phyloP scores from a whole-genome alignment of 352 stramenopile species.

The Elongisporangium anandrum region DNA sequence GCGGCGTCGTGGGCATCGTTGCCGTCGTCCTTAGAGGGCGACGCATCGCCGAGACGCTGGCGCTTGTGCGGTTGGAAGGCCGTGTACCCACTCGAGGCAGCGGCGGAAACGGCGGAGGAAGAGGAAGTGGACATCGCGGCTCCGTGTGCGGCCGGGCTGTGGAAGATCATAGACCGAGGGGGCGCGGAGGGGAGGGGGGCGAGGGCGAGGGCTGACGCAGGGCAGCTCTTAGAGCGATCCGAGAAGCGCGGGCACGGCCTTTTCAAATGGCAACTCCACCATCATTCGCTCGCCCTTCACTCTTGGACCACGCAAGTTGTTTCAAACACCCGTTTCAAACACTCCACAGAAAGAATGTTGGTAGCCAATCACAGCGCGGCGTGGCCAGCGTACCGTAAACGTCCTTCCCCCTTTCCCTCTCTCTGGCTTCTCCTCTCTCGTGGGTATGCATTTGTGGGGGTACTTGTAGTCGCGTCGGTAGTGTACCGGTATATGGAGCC shows the following conservation, averaged over 20 bases:
- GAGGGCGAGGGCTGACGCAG: background rate
- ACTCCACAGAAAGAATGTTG: constrained; percentile 4
- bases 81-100: constrained; percentile 10
- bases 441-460: background rate
- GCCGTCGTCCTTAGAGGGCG: constrained; percentile 8
- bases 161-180: background rate
- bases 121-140: background rate
- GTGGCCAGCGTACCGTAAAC: background rate
- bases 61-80: constrained; percentile 45
- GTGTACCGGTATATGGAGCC: too few species aligned
- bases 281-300: constrained; percentile 41
- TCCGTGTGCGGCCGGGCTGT: background rate
- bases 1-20: constrained; percentile 21
- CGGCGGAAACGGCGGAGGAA: background rate
- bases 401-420: background rate
- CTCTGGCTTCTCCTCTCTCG: background rate
- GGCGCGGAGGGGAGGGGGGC: too few species aligned
- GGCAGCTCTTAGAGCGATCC: constrained; percentile 3
- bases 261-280: constrained; percentile 40
- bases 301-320: constrained; percentile 14
- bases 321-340: constrained; percentile 5
- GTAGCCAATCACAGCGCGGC: background rate
- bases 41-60: constrained; percentile 41
- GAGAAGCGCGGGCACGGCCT: constrained; percentile 5
- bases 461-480: background rate